phyloP scores from a whole-genome alignment of 441 rosid species.

The Aleurites moluccanus region DNA sequence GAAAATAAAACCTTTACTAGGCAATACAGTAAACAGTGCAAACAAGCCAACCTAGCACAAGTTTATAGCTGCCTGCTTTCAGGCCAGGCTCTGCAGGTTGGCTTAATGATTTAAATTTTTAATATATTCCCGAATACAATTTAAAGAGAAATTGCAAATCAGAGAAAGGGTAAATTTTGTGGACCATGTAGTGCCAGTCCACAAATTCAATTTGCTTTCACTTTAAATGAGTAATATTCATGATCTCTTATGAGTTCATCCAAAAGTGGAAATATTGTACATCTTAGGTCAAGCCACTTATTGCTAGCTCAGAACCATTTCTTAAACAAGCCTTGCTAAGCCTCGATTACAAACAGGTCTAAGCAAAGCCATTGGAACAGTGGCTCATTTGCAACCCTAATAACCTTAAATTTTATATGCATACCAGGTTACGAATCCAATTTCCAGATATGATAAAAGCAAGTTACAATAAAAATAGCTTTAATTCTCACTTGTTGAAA shows the following conservation, averaged over 20 bases:
- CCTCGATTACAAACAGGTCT: neutral
- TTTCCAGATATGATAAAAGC: conserved; percentile 16
- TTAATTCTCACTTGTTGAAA: conserved; percentile 72
- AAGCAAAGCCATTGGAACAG: neutral
- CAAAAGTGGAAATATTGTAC: neutral
- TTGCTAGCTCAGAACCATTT: neutral
- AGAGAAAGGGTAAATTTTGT: neutral
- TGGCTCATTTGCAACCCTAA: conserved; percentile 8
- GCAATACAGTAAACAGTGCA: neutral
- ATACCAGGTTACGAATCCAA: neutral
- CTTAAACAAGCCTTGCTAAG: neutral
- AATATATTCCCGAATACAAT: neutral
- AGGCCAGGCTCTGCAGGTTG: neutral
- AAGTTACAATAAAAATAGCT: conserved; percentile 25
- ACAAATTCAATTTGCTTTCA: neutral
- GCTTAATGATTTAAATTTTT: neutral
- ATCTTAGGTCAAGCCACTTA: neutral
- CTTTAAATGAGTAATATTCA: neutral
- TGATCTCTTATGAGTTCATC: neutral
- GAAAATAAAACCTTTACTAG: neutral
- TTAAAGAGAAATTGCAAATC: neutral
- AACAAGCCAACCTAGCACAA: conserved; percentile 8
- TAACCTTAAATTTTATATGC: conserved; percentile 1
- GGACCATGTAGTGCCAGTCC: neutral
- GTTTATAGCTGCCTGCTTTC: neutral